phyloP scores from a whole-genome alignment of 2,329 filamentous ascomycete genomes.

The Rutstroemia sydowiana region DNA sequence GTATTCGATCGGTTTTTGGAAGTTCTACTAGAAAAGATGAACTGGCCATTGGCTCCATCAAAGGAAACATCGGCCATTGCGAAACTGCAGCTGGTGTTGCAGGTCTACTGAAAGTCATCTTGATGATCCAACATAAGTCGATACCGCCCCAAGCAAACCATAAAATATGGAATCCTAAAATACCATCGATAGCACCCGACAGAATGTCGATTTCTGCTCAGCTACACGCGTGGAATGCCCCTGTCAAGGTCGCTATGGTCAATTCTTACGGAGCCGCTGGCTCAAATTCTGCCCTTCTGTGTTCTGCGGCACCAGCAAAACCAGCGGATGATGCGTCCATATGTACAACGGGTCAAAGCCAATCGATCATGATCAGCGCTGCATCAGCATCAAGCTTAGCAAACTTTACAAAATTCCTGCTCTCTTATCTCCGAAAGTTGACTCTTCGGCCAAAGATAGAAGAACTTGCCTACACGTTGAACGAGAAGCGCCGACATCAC shows the following conservation, averaged over 20 bases:
- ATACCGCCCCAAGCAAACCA: constrained; percentile 25
- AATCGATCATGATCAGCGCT: not conserved
- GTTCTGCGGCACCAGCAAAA: constrained; percentile 1
- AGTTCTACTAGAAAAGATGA: not conserved
- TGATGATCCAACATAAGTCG: constrained; percentile 27
- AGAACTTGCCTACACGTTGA: not conserved
- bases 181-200: constrained; percentile 10
- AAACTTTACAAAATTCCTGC: not conserved
- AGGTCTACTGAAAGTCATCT: constrained; percentile 36
- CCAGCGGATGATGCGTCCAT: not conserved
- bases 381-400: not conserved
- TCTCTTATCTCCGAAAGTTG: not conserved
- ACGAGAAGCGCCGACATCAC: not conserved
- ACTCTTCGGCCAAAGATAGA: not conserved
- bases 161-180: constrained; percentile 29
- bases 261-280: constrained; percentile 24
- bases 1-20: constrained; percentile 9
- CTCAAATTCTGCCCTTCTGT: constrained; percentile 16
- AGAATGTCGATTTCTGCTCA: constrained; percentile 10
- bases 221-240: constrained; percentile 3
- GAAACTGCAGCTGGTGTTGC: constrained; percentile 39
- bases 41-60: constrained; percentile 25
- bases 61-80: constrained; percentile 37
- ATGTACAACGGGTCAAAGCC: too few relatives aligned
- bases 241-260: constrained; percentile 11